Evolutionary conservation across 352 stramenopile species (phyloP).

Genomic region (Salisapilia sapeloensis): DNA sequence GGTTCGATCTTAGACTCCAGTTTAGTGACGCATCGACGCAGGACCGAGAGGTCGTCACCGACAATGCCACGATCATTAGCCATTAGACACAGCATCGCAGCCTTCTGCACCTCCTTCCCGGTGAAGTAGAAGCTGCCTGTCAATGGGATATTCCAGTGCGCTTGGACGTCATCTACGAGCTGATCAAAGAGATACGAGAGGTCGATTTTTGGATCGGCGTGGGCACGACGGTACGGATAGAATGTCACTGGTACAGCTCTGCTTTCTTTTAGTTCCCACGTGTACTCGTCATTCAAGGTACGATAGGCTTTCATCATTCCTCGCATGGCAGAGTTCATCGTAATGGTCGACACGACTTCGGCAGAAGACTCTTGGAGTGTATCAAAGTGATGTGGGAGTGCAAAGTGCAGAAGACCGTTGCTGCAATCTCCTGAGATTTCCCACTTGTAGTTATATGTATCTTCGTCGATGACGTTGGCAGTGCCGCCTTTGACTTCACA

Average conservation of each 20-base stretch:
- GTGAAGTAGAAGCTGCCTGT: slow-evolving; percentile 62
- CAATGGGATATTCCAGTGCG: slow-evolving; percentile 24
- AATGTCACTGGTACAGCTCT: slow-evolving; percentile 27
- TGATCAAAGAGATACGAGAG: slow-evolving; percentile 24
- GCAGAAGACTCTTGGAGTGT: slow-evolving; percentile 23
- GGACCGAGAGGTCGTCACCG: slow-evolving; percentile 23
- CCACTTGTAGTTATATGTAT: slow-evolving; percentile 42
- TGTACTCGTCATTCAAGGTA: slow-evolving; percentile 15
- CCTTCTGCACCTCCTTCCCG: slow-evolving; percentile 57
- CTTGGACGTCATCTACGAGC: slow-evolving; percentile 31
- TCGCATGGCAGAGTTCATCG: slow-evolving; percentile 25
- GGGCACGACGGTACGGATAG: slow-evolving; percentile 25
- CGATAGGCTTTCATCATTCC: slow-evolving; percentile 33
- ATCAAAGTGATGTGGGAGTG: slow-evolving; percentile 33
- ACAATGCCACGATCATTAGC: slow-evolving; percentile 50
- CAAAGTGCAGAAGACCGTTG: slow-evolving; percentile 42
- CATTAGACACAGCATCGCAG: slow-evolving; percentile 56
- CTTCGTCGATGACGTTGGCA: slow-evolving; percentile 19
- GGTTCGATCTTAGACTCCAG: slow-evolving; percentile 30
- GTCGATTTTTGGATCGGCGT: slow-evolving; percentile 11
- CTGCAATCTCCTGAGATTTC: slow-evolving; percentile 29
- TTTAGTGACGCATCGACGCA: slow-evolving; percentile 43
- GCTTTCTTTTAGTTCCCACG: slow-evolving; percentile 29
- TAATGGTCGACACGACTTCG: slow-evolving; percentile 11
- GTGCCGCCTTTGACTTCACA: slow-evolving; percentile 37